Evolutionary conservation across 139 green algal species (phyloP).

Genomic region (Volvox africanus): DNA sequence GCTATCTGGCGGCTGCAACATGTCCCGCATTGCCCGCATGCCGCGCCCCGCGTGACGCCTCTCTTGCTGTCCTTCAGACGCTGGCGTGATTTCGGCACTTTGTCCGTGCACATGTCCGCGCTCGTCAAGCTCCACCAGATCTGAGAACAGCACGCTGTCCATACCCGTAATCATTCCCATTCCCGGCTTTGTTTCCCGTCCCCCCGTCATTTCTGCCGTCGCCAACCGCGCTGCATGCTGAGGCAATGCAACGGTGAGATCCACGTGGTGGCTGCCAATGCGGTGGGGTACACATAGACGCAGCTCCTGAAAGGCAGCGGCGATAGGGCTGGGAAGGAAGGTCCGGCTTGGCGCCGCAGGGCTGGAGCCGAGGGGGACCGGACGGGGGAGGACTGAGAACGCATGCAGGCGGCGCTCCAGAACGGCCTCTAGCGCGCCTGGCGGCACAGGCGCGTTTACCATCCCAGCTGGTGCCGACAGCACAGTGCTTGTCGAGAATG

Average conservation of each 20-base stretch:
- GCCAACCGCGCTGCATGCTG: not conserved
- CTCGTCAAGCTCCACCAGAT: not conserved
- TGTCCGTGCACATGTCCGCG: not conserved
- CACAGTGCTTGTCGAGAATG: not conserved
- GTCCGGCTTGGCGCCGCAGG: not conserved
- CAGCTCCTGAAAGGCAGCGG: conserved; percentile 3
- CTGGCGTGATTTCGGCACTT: too few relatives aligned
- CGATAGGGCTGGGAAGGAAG: not conserved
- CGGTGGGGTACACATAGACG: not conserved
- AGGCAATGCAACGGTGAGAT: not conserved
- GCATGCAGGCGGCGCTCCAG: not conserved
- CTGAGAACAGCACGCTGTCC: conserved; percentile 16
- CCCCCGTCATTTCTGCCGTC: not conserved
- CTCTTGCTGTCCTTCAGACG: not conserved
- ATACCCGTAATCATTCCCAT: not conserved
- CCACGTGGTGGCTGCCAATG: conserved; percentile 31
- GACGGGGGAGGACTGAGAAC: not conserved
- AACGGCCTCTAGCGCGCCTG: not conserved
- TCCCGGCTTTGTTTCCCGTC: not conserved
- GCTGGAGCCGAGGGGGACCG: not conserved
- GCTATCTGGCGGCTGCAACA: conserved; percentile 14
- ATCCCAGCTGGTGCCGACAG: not conserved
- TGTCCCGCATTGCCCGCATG: not conserved
- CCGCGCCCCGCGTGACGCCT: not conserved
- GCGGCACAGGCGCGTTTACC: not conserved